Conservation (phyloP, 805 yeast genomes). For the Yarrowia porcina region DNA sequence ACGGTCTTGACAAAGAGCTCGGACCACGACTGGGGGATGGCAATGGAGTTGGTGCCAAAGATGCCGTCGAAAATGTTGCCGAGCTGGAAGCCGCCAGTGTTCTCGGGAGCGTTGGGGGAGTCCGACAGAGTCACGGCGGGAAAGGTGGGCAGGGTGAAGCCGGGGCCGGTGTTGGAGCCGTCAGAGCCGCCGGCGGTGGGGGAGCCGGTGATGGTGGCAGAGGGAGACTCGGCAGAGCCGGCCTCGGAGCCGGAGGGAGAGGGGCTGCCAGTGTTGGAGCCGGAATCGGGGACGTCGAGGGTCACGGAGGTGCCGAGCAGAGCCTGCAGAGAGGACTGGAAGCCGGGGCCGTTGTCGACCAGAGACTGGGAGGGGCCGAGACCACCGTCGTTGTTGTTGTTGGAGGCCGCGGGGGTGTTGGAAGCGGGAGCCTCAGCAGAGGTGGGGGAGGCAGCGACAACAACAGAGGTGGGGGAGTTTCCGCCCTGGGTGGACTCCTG, state of each 20-base stretch:
- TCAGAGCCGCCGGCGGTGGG: constrained; percentile 1
- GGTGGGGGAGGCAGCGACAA: constrained; percentile 14
- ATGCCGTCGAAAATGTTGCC: constrained; percentile 14
- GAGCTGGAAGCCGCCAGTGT: constrained; percentile 17
- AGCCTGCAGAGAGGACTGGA: constrained; percentile 24
- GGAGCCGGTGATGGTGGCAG: background rate
- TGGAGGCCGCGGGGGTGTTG: background rate
- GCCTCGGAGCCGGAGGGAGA: background rate
- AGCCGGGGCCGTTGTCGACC: constrained; percentile 10
- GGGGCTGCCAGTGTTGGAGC: background rate
- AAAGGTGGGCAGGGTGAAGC: constrained; percentile 21
- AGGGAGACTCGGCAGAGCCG: background rate
- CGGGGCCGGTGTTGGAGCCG: background rate
- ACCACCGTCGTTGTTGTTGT: background rate
- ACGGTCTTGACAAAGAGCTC: constrained; percentile 24
- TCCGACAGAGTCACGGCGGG: constrained; percentile 17
- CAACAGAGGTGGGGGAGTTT: background rate
- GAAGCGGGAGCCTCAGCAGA: background rate
- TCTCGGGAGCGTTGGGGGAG: background rate
- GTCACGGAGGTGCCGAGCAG: constrained; percentile 21
- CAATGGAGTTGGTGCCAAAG: constrained; percentile 12
- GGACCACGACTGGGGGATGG: constrained; percentile 21
- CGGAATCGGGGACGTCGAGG: background rate
- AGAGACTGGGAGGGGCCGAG: background rate
- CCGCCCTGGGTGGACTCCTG: constrained; percentile 6